phyloP scores from a whole-genome alignment of 768 basidiomycete species.

The Wakefieldia striispora region DNA sequence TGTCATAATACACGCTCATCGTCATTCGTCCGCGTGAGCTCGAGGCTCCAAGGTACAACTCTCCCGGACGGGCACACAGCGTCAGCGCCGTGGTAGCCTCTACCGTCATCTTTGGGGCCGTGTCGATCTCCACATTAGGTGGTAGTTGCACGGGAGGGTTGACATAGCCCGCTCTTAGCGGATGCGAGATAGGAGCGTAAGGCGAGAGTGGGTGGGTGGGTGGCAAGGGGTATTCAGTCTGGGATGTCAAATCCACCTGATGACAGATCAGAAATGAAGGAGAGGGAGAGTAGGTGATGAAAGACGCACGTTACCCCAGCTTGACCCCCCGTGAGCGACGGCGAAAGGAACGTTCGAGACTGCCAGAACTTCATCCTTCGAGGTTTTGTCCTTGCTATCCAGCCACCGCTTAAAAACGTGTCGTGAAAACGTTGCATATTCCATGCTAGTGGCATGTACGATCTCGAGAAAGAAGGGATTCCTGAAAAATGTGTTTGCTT shows the following conservation, averaged over 20 bases:
- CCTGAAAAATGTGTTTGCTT: constrained; percentile 31
- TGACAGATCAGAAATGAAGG: not conserved
- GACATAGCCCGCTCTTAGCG: constrained; percentile 3
- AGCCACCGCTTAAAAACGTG: constrained; percentile 23
- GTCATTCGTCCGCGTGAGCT: constrained; percentile 26
- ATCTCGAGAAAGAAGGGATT: constrained; percentile 53
- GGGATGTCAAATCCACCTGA: constrained; percentile 35
- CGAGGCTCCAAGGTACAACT: too few relatives aligned
- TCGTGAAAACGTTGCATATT: not conserved
- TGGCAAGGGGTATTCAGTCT: constrained; percentile 26
- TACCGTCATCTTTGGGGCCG: constrained; percentile 8
- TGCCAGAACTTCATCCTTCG: constrained; percentile 1
- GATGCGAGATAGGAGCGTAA: constrained; percentile 16
- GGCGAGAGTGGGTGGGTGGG: constrained; percentile 14
- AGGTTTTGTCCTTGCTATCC: not conserved
- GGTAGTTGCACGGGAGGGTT: not conserved
- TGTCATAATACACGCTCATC: constrained; percentile 40
- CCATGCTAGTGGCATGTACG: constrained; percentile 11
- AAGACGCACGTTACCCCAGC: constrained; percentile 30
- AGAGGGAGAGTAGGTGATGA: too few relatives aligned
- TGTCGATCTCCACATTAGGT: too few relatives aligned
- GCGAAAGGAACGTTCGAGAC: constrained; percentile 4
- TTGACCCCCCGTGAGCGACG: constrained; percentile 20
- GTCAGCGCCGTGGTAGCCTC: not conserved
- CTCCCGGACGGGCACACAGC: too few relatives aligned